Percentiles rank a stretch among this genome's conserved stretches.
phyloP scores from a whole-genome alignment of 371 early-diverging fungal species.

The Actinomortierella ambigua region DNA sequence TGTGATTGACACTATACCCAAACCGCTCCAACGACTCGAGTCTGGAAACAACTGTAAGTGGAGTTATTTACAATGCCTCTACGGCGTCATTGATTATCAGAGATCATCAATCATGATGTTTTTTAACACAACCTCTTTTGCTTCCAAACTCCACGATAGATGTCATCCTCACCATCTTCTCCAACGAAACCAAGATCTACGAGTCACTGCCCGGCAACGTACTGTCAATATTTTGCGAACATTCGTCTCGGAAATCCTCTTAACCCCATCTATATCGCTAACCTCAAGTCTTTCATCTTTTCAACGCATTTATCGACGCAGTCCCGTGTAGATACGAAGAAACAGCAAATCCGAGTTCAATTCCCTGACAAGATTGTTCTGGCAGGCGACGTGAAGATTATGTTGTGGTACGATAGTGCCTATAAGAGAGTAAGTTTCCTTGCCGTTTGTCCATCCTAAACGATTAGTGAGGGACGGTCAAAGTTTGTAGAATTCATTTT shows the following conservation, averaged over 20 bases:
- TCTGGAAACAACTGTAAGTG: constrained; percentile 18
- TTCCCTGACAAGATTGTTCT: constrained; percentile 39
- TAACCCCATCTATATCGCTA: not conserved
- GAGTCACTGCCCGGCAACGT: constrained; percentile 23
- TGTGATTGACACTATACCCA: constrained; percentile 39
- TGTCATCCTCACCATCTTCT: constrained; percentile 34
- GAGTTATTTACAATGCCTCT: not conserved
- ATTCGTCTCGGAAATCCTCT: too few relatives aligned
- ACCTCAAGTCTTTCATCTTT: not conserved
- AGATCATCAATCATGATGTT: constrained; percentile 12
- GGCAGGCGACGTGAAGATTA: constrained; percentile 56
- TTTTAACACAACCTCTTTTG: too few relatives aligned
- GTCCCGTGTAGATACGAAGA: constrained; percentile 28
- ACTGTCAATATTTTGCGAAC: too few relatives aligned
- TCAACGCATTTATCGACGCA: constrained; percentile 1
- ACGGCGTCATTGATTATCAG: constrained; percentile 4
- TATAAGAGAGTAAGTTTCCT: constrained; percentile 31
- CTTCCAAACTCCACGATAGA: too few relatives aligned
- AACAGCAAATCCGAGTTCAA: constrained; percentile 35
- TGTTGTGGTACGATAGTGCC: constrained; percentile 46
- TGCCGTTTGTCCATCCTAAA: not conserved
- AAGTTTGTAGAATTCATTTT: constrained; percentile 5
- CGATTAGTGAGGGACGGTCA: constrained; percentile 5
- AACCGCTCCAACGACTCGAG: constrained; percentile 17
- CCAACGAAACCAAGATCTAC: constrained; percentile 30